phyloP scores from a whole-genome alignment of 306 rosid genomes.

The Corylus americana region DNA sequence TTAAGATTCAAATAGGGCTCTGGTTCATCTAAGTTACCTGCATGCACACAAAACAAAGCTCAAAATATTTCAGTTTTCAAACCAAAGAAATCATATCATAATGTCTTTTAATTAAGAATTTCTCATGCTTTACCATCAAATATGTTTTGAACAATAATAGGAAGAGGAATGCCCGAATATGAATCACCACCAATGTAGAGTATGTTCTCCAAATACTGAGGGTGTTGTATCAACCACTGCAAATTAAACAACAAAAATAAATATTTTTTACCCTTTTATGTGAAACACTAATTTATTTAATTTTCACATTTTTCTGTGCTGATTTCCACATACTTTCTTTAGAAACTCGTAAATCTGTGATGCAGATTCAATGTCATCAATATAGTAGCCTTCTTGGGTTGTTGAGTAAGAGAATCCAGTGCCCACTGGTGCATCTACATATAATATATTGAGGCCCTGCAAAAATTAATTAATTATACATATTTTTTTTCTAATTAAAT shows the following conservation, averaged over 20 bases:
- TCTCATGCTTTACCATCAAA: slow-evolving; percentile 4
- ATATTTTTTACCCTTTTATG: too few species aligned
- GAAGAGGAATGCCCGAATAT: slow-evolving; percentile 32
- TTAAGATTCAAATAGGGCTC: slow-evolving; percentile 26
- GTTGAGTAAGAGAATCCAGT: slow-evolving; percentile 35
- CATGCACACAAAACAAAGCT: slow-evolving; percentile 3
- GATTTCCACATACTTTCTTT: slow-evolving; percentile 7
- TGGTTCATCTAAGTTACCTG: slow-evolving; percentile 18
- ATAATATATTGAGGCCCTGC: slow-evolving; percentile 26
- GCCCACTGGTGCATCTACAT: slow-evolving; percentile 33
- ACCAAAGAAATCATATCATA: background rate
- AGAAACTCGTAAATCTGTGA: slow-evolving; percentile 23
- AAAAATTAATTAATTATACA: background rate
- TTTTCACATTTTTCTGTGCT: too few species aligned
- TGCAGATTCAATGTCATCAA: slow-evolving; percentile 23
- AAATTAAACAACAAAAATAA: background rate
- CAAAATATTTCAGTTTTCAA: background rate
- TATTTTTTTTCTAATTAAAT: too few species aligned
- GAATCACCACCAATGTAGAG: slow-evolving; percentile 36
- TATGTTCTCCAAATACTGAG: slow-evolving; percentile 29
- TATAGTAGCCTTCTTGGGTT: slow-evolving; percentile 27
- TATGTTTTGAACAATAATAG: slow-evolving; percentile 28
- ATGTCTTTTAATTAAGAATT: background rate
- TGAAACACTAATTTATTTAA: too few species aligned
- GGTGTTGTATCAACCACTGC: slow-evolving; percentile 32